Base-by-base conservation (phyloP, 495 filamentous ascomycete species). In the Geoglossum glabrum region DNA sequence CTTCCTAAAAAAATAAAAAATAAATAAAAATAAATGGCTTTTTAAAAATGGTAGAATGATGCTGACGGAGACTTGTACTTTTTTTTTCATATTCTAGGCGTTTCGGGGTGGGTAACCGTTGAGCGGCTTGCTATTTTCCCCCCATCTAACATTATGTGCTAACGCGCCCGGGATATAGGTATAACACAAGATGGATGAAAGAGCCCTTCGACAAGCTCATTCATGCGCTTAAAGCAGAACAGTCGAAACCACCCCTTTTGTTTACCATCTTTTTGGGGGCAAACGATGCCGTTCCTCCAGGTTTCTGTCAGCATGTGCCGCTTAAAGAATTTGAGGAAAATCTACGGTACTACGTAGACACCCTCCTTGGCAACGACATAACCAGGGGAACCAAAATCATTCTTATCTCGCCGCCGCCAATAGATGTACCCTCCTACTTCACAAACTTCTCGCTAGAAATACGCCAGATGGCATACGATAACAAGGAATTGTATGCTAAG, bases 201-300 rank as follows among this genome's bases (percentile, higher is more conserved):
- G 25, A 23, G 11, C 26, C 28, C n/a, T 56, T 56, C 28, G 7
- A 56, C 1, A 45, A 38, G 6, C 36, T 56, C 8, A 40, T 56
- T 19, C 49, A 26, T 13, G 1, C 5, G 8, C 49, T 52, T n/a
- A 1, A 52, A n/a, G 49, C 3, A 1, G 49, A 6, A 21, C 25
- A 54, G 33, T 21, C 57, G 49, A 1, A 17, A 11, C 58, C 58
- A 6, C 63, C 64, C 6, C 63, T 66, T 28, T 58, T 68, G 31
- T 55, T 68, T 46, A 66, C 66, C 47, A 65, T 68, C 52, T 65
- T 64, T 31, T 27, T 68, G 9, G 66, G 66, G 11, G 66, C 64
- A 7, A 68, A 68, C 50, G 64, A 68, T 56, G 64, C 66, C 9
- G 11, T 56, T 36, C 43, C 64, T 25, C 58, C 59, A 0, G 13